Evolutionary conservation across 169 alveolate genomes (phyloP), one percentile per base, ranked within the genome.

Genomic region (Eimeria nieschulzi): DNA sequence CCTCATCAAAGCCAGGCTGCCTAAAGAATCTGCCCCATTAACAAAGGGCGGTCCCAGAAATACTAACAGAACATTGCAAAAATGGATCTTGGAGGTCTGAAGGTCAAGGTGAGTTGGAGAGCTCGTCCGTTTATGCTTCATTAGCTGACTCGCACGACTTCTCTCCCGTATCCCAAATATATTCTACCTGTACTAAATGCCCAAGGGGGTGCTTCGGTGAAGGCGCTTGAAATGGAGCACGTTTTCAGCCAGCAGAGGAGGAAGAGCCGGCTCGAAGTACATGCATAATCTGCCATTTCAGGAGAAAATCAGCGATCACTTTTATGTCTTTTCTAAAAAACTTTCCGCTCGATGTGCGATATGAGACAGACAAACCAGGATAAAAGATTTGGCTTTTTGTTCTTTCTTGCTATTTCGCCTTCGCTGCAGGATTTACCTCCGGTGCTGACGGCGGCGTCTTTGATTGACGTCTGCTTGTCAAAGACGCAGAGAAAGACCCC

Each of bases 401-500:
- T 33, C 46, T 33, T 33, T 33, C 46, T 12, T 21, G 13, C 53
- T 13, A 61, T 12, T 72, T 33, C 59, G 21, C 46, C 46, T 21
- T 9, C 19, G 21, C 53, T 78, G 13, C 91, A 93, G 95, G 95
- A 93, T 25, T 56, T 93, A 6, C 91, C 87, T 26, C 83, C 92
- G 51, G 95, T 93, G 10, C 82, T 78, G 17, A 25, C 90, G n/a
- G 94, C 94, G 51, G 59, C 75, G 78, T 83, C 87, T 9, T n/a
- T 93, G 90, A 84, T 94, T 6, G 96, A 94, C 83, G 91, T 94
- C 70, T 98, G 98, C 71, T 96, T 99, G 17, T 97, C 99, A 61
- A 97, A 97, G 95, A 99, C 99, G 33, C 99, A 99, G 95, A 96
- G 99, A 54, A 99, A 98, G 97, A 99, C 99, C 0, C 99, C 99